Percentiles rank a stretch among this genome's conserved stretches.
These are phyloP conservation scores for Fusarium sp. DNA, from an alignment of 2,329 filamentous ascomycete species.

Conservation along the genomic window DNA sequence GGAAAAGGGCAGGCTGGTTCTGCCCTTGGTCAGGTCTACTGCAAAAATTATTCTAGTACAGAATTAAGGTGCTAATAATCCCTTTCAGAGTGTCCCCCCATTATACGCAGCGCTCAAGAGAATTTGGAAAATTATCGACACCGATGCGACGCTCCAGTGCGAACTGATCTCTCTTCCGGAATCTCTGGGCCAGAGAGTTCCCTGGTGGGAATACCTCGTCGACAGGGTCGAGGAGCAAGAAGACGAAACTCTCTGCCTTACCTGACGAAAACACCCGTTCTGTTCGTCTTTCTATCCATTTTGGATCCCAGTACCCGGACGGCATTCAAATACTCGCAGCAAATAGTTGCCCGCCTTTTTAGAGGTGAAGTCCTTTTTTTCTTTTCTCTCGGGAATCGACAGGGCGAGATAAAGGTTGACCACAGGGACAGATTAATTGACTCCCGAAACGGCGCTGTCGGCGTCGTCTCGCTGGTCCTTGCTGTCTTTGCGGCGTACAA, in stretches of 20 bases:
- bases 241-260: slow-evolving; percentile 54
- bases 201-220: slow-evolving; percentile 58
- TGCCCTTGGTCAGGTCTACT: slow-evolving; percentile 31
- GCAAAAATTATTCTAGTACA: slow-evolving; percentile 31
- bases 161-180: slow-evolving; percentile 30
- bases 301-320: slow-evolving; percentile 18
- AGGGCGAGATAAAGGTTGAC: slow-evolving; percentile 21
- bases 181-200: slow-evolving; percentile 46
- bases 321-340: slow-evolving; percentile 40
- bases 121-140: slow-evolving; percentile 53
- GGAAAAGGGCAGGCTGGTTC: slow-evolving; percentile 40
- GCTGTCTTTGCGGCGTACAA: slow-evolving; percentile 49
- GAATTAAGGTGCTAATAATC: slow-evolving; percentile 39
- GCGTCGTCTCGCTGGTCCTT: slow-evolving; percentile 51
- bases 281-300: slow-evolving; percentile 29
- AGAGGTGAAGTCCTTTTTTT: slow-evolving; percentile 34
- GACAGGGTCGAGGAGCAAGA: slow-evolving; percentile 48
- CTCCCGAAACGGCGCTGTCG: slow-evolving; percentile 54
- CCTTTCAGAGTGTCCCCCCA: slow-evolving; percentile 55
- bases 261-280: slow-evolving; percentile 44
- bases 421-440: slow-evolving; percentile 31
- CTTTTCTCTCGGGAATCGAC: slow-evolving; percentile 11
- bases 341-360: slow-evolving; percentile 45
- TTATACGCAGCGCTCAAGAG: slow-evolving; percentile 50
- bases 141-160: slow-evolving; percentile 39